Percentiles rank a stretch among this genome's conserved stretches.
phyloP scores from a whole-genome alignment of 2,329 filamentous ascomycete genomes.

The Trematosphaeria pertusa region DNA sequence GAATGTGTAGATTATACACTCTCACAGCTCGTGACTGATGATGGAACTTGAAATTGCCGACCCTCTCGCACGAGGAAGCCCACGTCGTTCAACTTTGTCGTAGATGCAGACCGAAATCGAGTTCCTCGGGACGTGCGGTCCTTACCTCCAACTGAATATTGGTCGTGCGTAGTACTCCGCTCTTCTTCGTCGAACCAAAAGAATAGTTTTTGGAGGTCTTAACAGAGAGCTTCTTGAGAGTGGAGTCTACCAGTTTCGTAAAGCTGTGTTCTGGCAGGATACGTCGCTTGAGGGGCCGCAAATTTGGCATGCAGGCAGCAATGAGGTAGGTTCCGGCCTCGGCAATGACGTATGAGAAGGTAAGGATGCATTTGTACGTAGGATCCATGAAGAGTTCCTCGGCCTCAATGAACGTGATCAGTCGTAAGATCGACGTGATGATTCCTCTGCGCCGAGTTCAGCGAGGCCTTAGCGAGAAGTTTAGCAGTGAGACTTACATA shows the following conservation, averaged over 20 bases:
- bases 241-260: slow-evolving; percentile 7
- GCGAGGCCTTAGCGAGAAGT: not conserved
- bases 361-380: slow-evolving; percentile 6
- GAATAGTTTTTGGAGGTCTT: not conserved
- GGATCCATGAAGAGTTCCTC: slow-evolving; percentile 7
- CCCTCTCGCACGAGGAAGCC: not conserved
- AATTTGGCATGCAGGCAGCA: slow-evolving; percentile 9
- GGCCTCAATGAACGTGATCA: slow-evolving; percentile 3
- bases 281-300: slow-evolving; percentile 11
- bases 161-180: slow-evolving; percentile 1
- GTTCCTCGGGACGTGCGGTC: not conserved
- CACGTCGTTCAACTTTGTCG: not conserved
- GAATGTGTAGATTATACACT: not conserved
- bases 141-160: not conserved
- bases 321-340: slow-evolving; percentile 13
- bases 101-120: not conserved
- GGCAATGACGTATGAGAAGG: slow-evolving; percentile 1
- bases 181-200: slow-evolving; percentile 4
- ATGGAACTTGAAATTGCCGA: not conserved
- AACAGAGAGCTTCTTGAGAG: not conserved
- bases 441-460: slow-evolving; percentile 7
- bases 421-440: slow-evolving; percentile 7
- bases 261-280: slow-evolving; percentile 4
- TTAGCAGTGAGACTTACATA: slow-evolving; percentile 7
- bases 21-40: not conserved